Evolutionary conservation across 306 rosid genomes (phyloP), one percentile per base, ranked within the genome.

Genomic region (Benincasa hispida): DNA sequence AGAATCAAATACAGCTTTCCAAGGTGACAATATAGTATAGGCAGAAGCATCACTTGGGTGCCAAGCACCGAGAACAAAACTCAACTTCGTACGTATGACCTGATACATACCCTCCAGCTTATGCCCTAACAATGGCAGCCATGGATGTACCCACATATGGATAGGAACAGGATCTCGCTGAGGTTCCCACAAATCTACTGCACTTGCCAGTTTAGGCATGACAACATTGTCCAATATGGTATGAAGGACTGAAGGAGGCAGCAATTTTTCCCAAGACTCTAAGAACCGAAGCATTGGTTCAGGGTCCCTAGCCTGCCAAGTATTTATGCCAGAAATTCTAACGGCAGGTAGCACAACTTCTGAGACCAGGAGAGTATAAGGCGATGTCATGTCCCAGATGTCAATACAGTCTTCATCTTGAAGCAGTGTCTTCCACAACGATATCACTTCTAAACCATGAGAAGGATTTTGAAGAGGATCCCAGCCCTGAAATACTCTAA

Each of bases 141-240:
- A 94, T 41, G 97, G 97, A 85, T 94, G 99, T 77, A 94, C 90
- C 97, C 97, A 94, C 10, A 87, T 87, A 79, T 92, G 99, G 77
- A 90, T 92, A 72, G 96, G 96, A 85, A 94, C 87, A 56, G 96
- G 89, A 82, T 94, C 96, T 28, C 84, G 96, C 72, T 88, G 96
- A 13, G 98, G 99, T 74, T 94, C 97, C 97, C 99, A 94, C 37
- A 87, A 77, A 70, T 88, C 93, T 22, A 92, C 99, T 5, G 96
- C 99, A 78, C 79, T 86, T 75, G 79, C 81, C 79, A 94, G 72
- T 84, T 92, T 94, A 12, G 99, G 98, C 88, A 90, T 74, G 81
- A 94, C 82, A 66, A 92, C 75, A 47, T 76, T 86, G 77, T 92
- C 96, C 85, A 94, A 79, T 83, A 94, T 80, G 72, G 83, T 59